Evolutionary conservation across 768 basidiomycete species (phyloP).

Genomic region (Tulasnella sp.): DNA sequence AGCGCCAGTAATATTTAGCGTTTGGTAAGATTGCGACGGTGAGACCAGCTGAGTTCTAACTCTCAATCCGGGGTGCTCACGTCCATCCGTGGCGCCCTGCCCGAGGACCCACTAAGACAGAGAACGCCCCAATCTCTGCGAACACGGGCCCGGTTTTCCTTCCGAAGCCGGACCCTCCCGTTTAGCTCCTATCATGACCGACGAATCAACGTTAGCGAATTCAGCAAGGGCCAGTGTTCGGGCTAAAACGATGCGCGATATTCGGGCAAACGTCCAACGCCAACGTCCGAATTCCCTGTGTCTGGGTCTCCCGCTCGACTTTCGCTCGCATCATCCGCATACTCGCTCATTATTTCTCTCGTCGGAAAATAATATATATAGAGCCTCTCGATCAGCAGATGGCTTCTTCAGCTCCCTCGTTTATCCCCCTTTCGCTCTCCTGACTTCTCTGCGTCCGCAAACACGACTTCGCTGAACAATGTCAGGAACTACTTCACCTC

Average conservation of each 20-base stretch:
- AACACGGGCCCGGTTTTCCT: neutral
- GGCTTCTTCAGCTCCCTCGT: too few relatives aligned
- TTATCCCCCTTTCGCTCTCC: too few relatives aligned
- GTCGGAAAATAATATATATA: neutral
- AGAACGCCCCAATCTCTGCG: neutral
- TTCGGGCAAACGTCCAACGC: neutral
- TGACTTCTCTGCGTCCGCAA: neutral
- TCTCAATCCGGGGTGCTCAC: neutral
- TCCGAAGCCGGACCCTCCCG: neutral
- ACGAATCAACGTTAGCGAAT: neutral
- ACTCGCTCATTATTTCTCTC: neutral
- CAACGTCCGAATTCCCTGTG: neutral
- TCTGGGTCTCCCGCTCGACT: neutral
- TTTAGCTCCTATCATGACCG: neutral
- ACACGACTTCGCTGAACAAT: neutral
- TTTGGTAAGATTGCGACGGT: neutral
- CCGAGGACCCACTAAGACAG: neutral
- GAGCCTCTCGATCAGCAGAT: neutral
- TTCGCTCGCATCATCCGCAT: neutral
- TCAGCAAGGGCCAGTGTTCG: neutral
- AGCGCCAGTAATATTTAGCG: neutral
- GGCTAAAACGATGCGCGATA: neutral
- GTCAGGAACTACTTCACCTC: too few relatives aligned
- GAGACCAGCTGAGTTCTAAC: neutral
- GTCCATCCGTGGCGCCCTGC: neutral